Evolutionary conservation across 2,329 filamentous ascomycete genomes (phyloP).

Genomic region (Microsporum ferrugineum): DNA sequence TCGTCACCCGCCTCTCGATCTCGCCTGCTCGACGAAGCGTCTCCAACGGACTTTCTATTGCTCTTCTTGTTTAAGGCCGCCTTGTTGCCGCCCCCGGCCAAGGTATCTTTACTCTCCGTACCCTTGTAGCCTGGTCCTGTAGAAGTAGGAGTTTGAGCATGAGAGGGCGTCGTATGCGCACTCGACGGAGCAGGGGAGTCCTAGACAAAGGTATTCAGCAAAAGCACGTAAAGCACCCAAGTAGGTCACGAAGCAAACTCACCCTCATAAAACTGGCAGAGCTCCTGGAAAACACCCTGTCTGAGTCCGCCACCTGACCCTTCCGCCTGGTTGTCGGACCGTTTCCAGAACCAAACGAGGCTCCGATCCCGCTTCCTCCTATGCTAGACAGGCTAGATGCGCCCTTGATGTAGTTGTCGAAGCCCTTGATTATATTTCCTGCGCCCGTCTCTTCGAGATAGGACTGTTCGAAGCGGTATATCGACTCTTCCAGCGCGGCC

Average conservation of each 20-base stretch:
- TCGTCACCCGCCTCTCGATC: slow-evolving; percentile 28
- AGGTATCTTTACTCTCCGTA: slow-evolving; percentile 14
- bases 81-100: slow-evolving; percentile 24
- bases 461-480: slow-evolving; percentile 68
- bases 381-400: slow-evolving; percentile 43
- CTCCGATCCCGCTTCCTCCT: slow-evolving; percentile 15
- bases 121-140: slow-evolving; percentile 18
- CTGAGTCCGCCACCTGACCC: slow-evolving; percentile 34
- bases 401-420: slow-evolving; percentile 97
- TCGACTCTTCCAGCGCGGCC: slow-evolving; percentile 62
- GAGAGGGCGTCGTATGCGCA: slow-evolving; percentile 37
- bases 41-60: slow-evolving; percentile 22
- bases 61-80: slow-evolving; percentile 34
- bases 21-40: slow-evolving; percentile 10
- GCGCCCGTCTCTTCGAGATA: slow-evolving; percentile 82
- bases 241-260: slow-evolving; percentile 8
- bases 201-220: slow-evolving; percentile 16
- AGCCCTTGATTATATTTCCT: slow-evolving; percentile 94
- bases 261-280: slow-evolving; percentile 39
- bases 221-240: not conserved
- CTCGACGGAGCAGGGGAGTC: slow-evolving; percentile 35
- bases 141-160: slow-evolving; percentile 36
- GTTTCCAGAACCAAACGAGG: slow-evolving; percentile 20
- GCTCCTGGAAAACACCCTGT: slow-evolving; percentile 39
- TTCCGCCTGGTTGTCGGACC: slow-evolving; percentile 31